Evolutionary conservation across 2,329 filamentous ascomycete genomes (phyloP).

Genomic region (Cladosporium sp.): DNA sequence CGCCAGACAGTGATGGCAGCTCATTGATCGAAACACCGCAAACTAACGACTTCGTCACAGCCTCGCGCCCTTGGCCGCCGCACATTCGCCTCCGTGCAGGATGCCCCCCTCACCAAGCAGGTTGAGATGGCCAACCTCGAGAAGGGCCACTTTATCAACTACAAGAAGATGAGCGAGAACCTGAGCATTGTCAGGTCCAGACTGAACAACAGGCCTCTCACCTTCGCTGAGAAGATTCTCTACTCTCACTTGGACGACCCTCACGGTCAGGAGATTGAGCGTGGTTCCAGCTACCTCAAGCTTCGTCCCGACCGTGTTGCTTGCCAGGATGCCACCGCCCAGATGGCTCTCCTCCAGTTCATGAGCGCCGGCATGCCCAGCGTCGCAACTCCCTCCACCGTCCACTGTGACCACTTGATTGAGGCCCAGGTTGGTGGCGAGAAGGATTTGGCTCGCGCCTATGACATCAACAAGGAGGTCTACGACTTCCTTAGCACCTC

Average conservation of each 20-base stretch:
- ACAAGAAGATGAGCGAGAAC: slow-evolving; percentile 98
- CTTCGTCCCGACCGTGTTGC: slow-evolving; percentile 95
- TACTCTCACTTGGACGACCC: slow-evolving; percentile 99
- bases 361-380: slow-evolving; percentile 98
- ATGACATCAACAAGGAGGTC: slow-evolving; percentile 97
- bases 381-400: slow-evolving; percentile 90
- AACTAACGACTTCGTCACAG: slow-evolving; percentile 23
- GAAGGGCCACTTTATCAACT: slow-evolving; percentile 97
- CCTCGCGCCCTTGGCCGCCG: slow-evolving; percentile 53
- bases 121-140: slow-evolving; percentile 98
- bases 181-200: slow-evolving; percentile 83
- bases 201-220: slow-evolving; percentile 92
- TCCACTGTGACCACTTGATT: slow-evolving; percentile 99
- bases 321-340: slow-evolving; percentile 98
- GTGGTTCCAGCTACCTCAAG: slow-evolving; percentile 93
- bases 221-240: slow-evolving; percentile 96
- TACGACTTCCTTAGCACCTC: slow-evolving; percentile 94
- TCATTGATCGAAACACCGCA: background rate
- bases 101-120: slow-evolving; percentile 88
- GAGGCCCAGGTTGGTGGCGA: slow-evolving; percentile 91
- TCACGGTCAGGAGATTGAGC: slow-evolving; percentile 92
- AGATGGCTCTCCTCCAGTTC: slow-evolving; percentile 99
- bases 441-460: slow-evolving; percentile 89
- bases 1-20: background rate
- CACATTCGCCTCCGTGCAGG: slow-evolving; percentile 78